Evolutionary conservation across 371 early-diverging fungal species (phyloP), one percentile per base, ranked within the genome.

Genomic region (Basidiobolus heterosporus): DNA sequence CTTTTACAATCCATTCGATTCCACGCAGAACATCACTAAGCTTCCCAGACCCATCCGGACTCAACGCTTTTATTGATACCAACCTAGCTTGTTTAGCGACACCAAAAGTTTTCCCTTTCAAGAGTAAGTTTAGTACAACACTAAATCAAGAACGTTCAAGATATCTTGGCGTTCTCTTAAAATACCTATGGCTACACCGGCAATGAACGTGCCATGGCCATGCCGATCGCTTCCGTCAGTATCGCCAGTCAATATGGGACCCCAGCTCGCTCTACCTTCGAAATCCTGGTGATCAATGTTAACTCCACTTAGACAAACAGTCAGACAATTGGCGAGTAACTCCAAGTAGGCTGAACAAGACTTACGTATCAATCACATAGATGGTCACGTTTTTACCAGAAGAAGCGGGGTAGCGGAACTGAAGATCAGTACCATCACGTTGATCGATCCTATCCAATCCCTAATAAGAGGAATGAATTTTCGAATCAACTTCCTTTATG

Each of bases 391-490:
- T 64, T 16, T 30, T 4, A 38, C 64, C 64, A 13, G 52, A 56
- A 19, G 50, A 45, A 20, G 55, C 46, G 46, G 73, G 61, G 58
- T 62, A 75, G 8, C 35, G 42, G 53, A 72, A 75, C 47, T 50
- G 43, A 17, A 23, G 42, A 55, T 66, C 56, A 36, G 59, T 54
- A 46, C 53, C 48, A 23, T 52, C 17, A 48, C 61, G 63, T 51
- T 75, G 73, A 41, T 74, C 70, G 44, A 80, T 65, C 22, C 80
- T 76, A 42, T 70, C 59, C 17, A 80, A 53, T 6, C 79, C 79
- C 79, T 76, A 79, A 13, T 72, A 66, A 8, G 79, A 71, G 48
- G 9, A 3, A 44, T 24, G 44, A 65, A 44, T 70, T 3, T 5
- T 30, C 30, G 9, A 30, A 30, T 3, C 30, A 30, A 30, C 9